phyloP scores from a whole-genome alignment of 768 basidiomycete species.

The Hygrophoropsis aurantiaca region DNA sequence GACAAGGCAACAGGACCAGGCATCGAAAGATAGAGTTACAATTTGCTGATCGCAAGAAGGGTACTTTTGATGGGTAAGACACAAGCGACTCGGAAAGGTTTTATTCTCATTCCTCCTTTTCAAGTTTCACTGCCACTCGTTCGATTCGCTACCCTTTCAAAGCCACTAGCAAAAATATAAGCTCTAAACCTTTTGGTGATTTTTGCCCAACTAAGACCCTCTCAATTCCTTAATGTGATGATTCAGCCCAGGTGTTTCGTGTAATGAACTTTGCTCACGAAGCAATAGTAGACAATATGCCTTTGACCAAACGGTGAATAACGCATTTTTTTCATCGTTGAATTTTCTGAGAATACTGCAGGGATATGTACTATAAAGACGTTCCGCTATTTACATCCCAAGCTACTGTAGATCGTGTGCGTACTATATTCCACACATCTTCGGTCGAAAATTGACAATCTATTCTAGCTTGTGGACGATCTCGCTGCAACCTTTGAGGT shows the following conservation, averaged over 20 bases:
- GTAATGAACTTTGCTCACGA: conserved; percentile 72
- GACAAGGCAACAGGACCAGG: conserved; percentile 2
- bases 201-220: too few species aligned
- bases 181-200: conserved; percentile 44
- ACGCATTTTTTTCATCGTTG: conserved; percentile 6
- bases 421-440: conserved; percentile 8
- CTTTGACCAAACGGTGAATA: conserved; percentile 64
- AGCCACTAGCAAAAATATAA: conserved; percentile 25
- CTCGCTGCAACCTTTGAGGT: conserved; percentile 80
- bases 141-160: conserved; percentile 38
- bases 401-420: conserved; percentile 72
- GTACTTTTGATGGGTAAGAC: conserved; percentile 26
- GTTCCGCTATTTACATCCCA: conserved; percentile 78
- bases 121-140: conserved; percentile 21
- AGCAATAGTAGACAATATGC: conserved; percentile 51
- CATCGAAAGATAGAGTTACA: conserved; percentile 30
- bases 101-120: neutral
- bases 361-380: conserved; percentile 89
- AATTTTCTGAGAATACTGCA: conserved; percentile 25
- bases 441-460: conserved; percentile 3
- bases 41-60: conserved; percentile 37
- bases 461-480: conserved; percentile 80
- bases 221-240: neutral
- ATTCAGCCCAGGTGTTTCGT: conserved; percentile 64
- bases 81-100: neutral